phyloP scores from a whole-genome alignment of 1,284 basidiomycete genomes.

The Mycosarcoma maydis region DNA sequence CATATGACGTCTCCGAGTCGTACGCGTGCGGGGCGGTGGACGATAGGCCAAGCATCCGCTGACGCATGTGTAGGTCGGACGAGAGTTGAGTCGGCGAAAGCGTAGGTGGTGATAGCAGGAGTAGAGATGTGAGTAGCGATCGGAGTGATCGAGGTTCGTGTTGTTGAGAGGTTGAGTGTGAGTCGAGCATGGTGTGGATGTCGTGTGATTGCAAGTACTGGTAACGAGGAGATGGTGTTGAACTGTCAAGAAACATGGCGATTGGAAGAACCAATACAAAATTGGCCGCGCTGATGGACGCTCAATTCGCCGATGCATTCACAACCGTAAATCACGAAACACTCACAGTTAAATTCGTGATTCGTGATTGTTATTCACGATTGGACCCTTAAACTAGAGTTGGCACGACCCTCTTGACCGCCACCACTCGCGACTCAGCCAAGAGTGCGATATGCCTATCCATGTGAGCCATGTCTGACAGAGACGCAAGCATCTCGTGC shows the following conservation, averaged over 20 bases:
- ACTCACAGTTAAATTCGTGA: no score
- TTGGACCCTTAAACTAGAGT: background rate
- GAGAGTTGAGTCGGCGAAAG: slow-evolving; percentile 16
- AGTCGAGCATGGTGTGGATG: no score
- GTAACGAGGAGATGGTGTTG: background rate
- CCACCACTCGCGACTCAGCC: no score
- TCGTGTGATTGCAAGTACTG: background rate
- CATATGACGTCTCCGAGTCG: slow-evolving; percentile 14
- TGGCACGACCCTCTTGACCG: no score
- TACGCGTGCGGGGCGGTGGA: slow-evolving; percentile 5
- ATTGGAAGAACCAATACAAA: background rate
- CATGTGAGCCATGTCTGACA: no score
- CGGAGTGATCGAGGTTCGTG: no score
- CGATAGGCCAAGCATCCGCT: slow-evolving; percentile 27
- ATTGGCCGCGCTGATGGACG: background rate
- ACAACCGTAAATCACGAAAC: no score
- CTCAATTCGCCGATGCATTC: background rate
- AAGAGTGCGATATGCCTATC: no score
- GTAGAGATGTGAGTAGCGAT: slow-evolving; percentile 21
- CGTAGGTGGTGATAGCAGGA: slow-evolving; percentile 13
- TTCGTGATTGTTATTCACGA: no score
- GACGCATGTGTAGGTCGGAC: slow-evolving; percentile 29
- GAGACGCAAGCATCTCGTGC: no score
- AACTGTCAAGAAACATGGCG: background rate
- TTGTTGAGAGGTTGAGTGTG: no score